Conservation (phyloP, 257 asterid genomes). For the Solanum virginianum region DNA sequence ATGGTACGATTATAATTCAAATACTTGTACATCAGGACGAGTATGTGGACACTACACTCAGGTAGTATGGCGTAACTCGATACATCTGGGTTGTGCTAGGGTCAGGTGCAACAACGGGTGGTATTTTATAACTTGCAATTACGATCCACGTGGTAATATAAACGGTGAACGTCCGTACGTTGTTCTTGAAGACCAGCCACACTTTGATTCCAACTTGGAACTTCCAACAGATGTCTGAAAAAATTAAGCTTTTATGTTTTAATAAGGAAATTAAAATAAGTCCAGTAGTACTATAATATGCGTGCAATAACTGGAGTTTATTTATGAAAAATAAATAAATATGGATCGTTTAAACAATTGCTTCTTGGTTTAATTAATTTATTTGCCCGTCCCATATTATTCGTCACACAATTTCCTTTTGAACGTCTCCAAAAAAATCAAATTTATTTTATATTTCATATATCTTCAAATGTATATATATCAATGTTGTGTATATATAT, state of each 20-base stretch:
- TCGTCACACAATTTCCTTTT: background rate
- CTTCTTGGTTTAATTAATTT: background rate
- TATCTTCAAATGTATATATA: too few species aligned
- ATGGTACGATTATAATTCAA: background rate
- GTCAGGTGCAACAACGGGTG: constrained; percentile 19
- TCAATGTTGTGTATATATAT: too few species aligned
- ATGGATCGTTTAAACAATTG: background rate
- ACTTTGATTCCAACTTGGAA: background rate
- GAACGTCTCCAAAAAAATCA: background rate
- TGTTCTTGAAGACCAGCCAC: background rate
- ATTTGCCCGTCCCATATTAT: too few species aligned
- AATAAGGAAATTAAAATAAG: background rate
- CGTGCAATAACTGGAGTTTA: background rate
- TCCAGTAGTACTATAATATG: background rate
- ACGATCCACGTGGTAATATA: constrained; percentile 16
- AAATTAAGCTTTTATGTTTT: background rate
- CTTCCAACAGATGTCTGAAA: background rate
- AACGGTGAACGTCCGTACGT: background rate
- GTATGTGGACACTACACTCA: constrained; percentile 47
- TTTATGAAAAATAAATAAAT: background rate
- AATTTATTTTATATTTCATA: too few species aligned
- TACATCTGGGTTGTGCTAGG: constrained; percentile 29
- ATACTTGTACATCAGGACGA: constrained; percentile 12
- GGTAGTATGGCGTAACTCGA: constrained; percentile 36
- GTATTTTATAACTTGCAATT: constrained; percentile 32